A percentile compares a stretch with the other conserved stretches of the same genome.
Evolutionary conservation across 768 basidiomycete genomes (phyloP).

Genomic region (Hygrocybe coccinea): DNA sequence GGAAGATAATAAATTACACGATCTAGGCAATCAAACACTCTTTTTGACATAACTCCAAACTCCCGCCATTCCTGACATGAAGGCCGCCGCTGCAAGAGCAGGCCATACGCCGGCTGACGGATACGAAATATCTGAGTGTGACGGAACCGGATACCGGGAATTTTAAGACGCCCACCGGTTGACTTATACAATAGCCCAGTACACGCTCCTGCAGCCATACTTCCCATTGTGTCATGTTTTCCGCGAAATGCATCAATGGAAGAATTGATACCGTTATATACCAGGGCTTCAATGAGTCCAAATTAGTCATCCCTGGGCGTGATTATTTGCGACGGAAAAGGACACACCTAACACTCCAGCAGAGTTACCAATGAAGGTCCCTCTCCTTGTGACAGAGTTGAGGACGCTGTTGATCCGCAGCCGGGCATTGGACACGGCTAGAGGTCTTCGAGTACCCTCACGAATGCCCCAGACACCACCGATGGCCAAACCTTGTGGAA

Average conservation of each 20-base stretch:
- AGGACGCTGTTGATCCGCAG: slow-evolving; percentile 95
- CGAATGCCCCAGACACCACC: slow-evolving; percentile 95
- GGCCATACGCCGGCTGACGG: slow-evolving; percentile 85
- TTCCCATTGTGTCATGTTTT: slow-evolving; percentile 85
- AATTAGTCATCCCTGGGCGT: slow-evolving; percentile 23
- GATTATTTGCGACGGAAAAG: slow-evolving; percentile 26
- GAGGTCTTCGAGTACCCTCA: slow-evolving; percentile 84
- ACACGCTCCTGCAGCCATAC: slow-evolving; percentile 86
- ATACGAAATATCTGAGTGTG: slow-evolving; percentile 38
- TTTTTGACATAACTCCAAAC: slow-evolving; percentile 94
- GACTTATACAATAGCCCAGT: slow-evolving; percentile 92
- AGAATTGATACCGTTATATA: slow-evolving; percentile 96
- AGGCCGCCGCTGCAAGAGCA: slow-evolving; percentile 80
- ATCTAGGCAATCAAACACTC: slow-evolving; percentile 59
- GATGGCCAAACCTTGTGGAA: slow-evolving; percentile 79
- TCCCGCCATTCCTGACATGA: slow-evolving; percentile 87
- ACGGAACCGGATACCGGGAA: slow-evolving; percentile 21
- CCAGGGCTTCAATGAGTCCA: slow-evolving; percentile 63
- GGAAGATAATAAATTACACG: slow-evolving; percentile 44
- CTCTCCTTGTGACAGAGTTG: slow-evolving; percentile 94
- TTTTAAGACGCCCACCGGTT: slow-evolving; percentile 65
- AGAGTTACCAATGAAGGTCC: slow-evolving; percentile 97
- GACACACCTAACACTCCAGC: slow-evolving; percentile 92
- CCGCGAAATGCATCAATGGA: slow-evolving; percentile 85
- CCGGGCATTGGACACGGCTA: slow-evolving; percentile 79